These are phyloP conservation scores for Ophiostoma sp. DNA, from an alignment of 2,329 filamentous ascomycete species.

Conservation along the genomic window DNA sequence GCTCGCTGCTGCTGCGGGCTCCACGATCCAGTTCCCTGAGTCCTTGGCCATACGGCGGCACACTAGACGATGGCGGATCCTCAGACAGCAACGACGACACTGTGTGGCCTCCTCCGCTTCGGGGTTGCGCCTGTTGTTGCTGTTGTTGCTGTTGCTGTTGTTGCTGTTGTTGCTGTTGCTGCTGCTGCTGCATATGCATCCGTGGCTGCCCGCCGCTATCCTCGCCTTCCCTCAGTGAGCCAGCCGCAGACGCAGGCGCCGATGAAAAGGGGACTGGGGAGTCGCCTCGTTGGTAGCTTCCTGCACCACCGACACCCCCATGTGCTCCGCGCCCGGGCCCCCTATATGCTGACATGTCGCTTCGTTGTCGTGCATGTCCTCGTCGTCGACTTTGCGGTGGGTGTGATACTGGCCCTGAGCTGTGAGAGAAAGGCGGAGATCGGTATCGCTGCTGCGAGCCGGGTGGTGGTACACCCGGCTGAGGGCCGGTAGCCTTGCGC, in stretches of 20 bases:
- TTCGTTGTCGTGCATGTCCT: slow-evolving; percentile 59
- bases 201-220: slow-evolving; percentile 28
- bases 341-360: slow-evolving; percentile 53
- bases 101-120: slow-evolving; percentile 37
- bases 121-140: slow-evolving; percentile 26
- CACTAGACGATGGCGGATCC: slow-evolving; percentile 33
- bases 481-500: slow-evolving; percentile 64
- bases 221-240: slow-evolving; percentile 34
- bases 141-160: slow-evolving; percentile 24
- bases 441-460: slow-evolving; percentile 42
- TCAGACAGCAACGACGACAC: slow-evolving; percentile 43
- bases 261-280: slow-evolving; percentile 33
- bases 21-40: slow-evolving; percentile 22
- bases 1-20: slow-evolving; percentile 30
- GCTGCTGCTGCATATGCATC: slow-evolving; percentile 23
- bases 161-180: slow-evolving; percentile 12
- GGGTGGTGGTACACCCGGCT: slow-evolving; percentile 44
- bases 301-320: background rate
- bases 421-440: slow-evolving; percentile 51
- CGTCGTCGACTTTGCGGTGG: slow-evolving; percentile 50
- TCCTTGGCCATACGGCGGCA: slow-evolving; percentile 27
- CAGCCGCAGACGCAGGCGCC: slow-evolving; percentile 32
- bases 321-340: slow-evolving; percentile 19
- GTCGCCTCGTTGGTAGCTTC: slow-evolving; percentile 32
- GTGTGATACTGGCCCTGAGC: slow-evolving; percentile 34